A percentile compares a stretch with the other conserved stretches of the same genome.
Conservation (phyloP, 2,329 filamentous ascomycete species). For the Colletotrichum sojae region DNA sequence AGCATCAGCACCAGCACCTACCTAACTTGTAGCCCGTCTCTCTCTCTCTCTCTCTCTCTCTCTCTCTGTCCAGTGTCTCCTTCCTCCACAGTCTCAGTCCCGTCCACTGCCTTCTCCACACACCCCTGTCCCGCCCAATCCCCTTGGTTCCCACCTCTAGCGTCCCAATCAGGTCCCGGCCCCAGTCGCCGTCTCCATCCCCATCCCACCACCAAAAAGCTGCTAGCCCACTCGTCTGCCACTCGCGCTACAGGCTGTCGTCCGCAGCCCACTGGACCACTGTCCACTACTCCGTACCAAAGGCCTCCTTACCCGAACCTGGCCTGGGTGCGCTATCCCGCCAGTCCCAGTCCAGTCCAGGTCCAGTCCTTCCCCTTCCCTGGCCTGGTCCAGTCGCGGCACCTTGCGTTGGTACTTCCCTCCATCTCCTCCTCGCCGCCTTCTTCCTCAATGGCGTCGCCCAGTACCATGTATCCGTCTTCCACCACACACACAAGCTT, state of each 20-base stretch:
- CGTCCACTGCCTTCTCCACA: constrained; percentile 17
- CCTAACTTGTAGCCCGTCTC: constrained; percentile 6
- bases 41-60: constrained; percentile 16
- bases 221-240: constrained; percentile 18
- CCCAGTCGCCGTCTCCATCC: constrained; percentile 19
- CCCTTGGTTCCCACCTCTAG: constrained; percentile 16
- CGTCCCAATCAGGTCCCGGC: constrained; percentile 29
- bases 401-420: constrained; percentile 19
- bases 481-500: background rate
- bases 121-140: constrained; percentile 28
- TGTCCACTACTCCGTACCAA: background rate
- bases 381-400: constrained; percentile 9
- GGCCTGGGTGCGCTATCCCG: background rate
- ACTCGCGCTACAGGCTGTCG: constrained; percentile 8
- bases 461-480: constrained; percentile 5
- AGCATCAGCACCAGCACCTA: background rate
- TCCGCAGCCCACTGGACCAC: constrained; percentile 3
- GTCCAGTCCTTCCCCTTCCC: background rate
- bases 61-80: constrained; percentile 13
- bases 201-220: constrained; percentile 7
- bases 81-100: constrained; percentile 19
- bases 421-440: constrained; percentile 4
- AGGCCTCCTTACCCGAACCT: background rate
- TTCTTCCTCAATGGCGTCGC: constrained; percentile 4
- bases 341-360: constrained; percentile 13